Evolutionary conservation across 345 rosid species (phyloP), one percentile per base, ranked within the genome.

Genomic region (Camelina laxa): DNA sequence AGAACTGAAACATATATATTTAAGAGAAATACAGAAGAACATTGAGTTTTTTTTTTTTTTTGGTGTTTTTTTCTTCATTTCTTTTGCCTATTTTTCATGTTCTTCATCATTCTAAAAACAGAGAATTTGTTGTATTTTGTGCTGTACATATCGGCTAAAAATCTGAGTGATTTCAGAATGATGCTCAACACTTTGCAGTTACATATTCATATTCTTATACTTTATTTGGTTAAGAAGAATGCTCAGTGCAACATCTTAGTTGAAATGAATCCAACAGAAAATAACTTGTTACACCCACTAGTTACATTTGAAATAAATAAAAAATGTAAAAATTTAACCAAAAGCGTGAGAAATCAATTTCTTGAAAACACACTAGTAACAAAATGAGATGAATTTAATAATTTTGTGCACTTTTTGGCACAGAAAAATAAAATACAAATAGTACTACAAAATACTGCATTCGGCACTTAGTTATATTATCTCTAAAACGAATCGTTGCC

Each of bases 401-500:
- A 6, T 21, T 24, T 27, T 54, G n/a, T 44, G 48, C 48, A 5
- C 48, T 27, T 41, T 39, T 41, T 39, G 14, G 42, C 42, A 39
- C n/a, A 51, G 21, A 42, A 22, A 21, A 4, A 2, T 1, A 42
- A 42, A 41, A 27, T 27, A 27, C 30, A 6, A 44, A 44, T 15
- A 41, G 14, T 41, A 41, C 1, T 41, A 9, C 2, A 15, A 45
- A 45, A n/a, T 6, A 8, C 19, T 55, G 41, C 20, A 31, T 17
- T 44, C 7, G 11, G n/a, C 11, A n/a, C 27, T 22, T 1, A 19
- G 45, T 38, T 38, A 38, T 35, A 7, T 35, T 21, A 4, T 13
- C 1, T 7, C n/a, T 70, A 87, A 57, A 85, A 92, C 41, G 88
- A 81, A 31, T 67, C 67, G 22, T 85, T 79, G 27, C 78, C 78